Evolutionary conservation across 2,329 filamentous ascomycete genomes (phyloP).

Genomic region (Ophiobolus disseminans): DNA sequence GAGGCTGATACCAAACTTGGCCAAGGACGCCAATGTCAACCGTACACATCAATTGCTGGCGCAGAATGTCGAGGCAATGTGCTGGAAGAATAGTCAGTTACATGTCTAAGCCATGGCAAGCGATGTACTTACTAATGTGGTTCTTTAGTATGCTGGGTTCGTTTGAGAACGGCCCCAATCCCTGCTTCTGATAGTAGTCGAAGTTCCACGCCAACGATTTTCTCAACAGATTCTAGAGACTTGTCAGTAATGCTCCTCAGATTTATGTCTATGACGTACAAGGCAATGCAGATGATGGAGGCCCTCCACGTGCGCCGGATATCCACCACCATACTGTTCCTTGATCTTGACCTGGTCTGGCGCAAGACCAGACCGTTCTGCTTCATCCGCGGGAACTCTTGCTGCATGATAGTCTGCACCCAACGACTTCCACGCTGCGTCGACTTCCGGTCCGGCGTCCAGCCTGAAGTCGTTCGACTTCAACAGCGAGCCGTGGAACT

Average conservation of each 20-base stretch:
- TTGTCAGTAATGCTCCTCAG: constrained; percentile 1
- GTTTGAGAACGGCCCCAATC: constrained; percentile 63
- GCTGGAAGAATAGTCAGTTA: constrained; percentile 27
- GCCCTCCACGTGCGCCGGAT: constrained; percentile 63
- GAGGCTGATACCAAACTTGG: constrained; percentile 65
- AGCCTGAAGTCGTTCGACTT: constrained; percentile 62
- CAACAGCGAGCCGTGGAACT: constrained; percentile 66
- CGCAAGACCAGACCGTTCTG: constrained; percentile 58
- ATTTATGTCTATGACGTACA: constrained; percentile 40
- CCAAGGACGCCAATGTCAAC: constrained; percentile 66
- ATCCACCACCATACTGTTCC: constrained; percentile 65
- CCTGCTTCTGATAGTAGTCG: constrained; percentile 61
- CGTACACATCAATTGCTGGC: constrained; percentile 70
- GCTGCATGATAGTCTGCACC: constrained; percentile 58
- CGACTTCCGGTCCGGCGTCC: constrained; percentile 60
- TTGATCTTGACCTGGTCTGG: constrained; percentile 64
- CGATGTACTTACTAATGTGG: constrained; percentile 62
- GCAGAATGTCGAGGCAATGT: constrained; percentile 68
- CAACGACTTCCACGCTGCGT: constrained; percentile 63
- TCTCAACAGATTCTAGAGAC: constrained; percentile 62
- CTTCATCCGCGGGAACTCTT: constrained; percentile 59
- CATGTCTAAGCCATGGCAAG: neutral
- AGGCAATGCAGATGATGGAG: constrained; percentile 66
- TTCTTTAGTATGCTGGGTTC: constrained; percentile 60
- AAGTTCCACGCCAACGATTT: constrained; percentile 67